Base-by-base conservation (phyloP, 176 grass and related monocot genomes). In the Otatea glauca region DNA sequence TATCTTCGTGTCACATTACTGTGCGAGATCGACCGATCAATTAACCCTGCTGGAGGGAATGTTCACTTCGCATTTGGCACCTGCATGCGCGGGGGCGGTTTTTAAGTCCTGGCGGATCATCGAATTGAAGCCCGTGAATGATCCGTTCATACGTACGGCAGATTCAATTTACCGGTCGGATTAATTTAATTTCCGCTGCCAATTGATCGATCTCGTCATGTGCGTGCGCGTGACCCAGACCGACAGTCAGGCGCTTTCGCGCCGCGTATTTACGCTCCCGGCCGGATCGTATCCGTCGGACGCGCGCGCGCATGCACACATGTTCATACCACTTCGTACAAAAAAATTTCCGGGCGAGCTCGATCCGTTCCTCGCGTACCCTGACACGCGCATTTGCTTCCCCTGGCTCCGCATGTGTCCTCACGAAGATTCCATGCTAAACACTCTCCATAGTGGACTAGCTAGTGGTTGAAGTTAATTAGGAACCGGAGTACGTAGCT, bases 351-450 rank as follows among this genome's bases (percentile, higher is more conserved):
- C 13, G 37, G 59, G 6, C 54, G 43, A 2, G 43, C 9, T 67
- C 45, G 58, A 80, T 23, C 44, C 59, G 18, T 16, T 65, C 27
- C 48, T 54, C 32, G 34, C 55, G 75, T 74, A 34, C 60, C 13
- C 77, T 76, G 61, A 61, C 89, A 20, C 69, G 21, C 76, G 83
- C 77, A 81, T 85, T 81, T 71, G 70, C 38, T 89, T 50, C 49
- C 29, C 14, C 45, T 70, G 66, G 47, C 37, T 49, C 48, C 34
- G 39, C 86, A 69, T 70, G 38, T 1, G 16, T 29, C 62, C n/a
- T n/a, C 29, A 29, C 29, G 29, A 29, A 29, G 29, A 29, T 29
- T 29, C 29, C 29, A 29, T 29, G 29, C 29, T 29, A 29, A 29
- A 29, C 29, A 29, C 29, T 29, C 29, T 29, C 29, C 29, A 29